Evolutionary conservation across 257 asterid species (phyloP), one percentile per base, ranked within the genome.

Genomic region (Haberlea rhodopensis): DNA sequence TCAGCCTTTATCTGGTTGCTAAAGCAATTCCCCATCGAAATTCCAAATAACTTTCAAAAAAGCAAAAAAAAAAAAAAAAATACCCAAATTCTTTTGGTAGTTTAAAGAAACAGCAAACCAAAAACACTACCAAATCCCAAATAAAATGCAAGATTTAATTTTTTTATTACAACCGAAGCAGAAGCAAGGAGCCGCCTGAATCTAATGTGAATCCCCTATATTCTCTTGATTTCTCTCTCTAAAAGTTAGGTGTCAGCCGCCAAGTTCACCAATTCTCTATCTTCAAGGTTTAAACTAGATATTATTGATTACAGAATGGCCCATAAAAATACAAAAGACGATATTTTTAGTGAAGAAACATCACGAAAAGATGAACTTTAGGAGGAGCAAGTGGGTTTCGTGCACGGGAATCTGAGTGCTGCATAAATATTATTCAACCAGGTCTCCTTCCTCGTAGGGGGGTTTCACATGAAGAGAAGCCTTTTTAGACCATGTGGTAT

Each of bases 1-100:
- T 84, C 95, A 7, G 96, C 94, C 81, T 90, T 90, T 29, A 86
- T 83, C 83, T 84, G 91, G 74, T 83, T 88, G 88, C 98, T 91
- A 45, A 73, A 73, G 73, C 96, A 91, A 79, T 86, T 76, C 71
- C 98, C 98, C 51, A 43, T 43, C 20, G 5, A 15, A 43, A 15
- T 15, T 43, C 51, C 51, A 43, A 43, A 11, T 37, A 13, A 37
- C 18, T 37, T 18, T 37, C 48, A n/a, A 3, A 37, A 37, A 37
- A 37, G 5, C 1, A 1, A 37, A 11, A 37, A 37, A 11, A 13
- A 37, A 11, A 10, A 2, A 37, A 11, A 9, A 34, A 43, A 15
- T 15, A n/a, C 51, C 20, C 51, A 5, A 15, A 43, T 13, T 43
- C 51, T 43, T 16, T 19, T 16, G 8, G 51, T 1, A 43, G 51